A percentile compares a stretch with the other conserved stretches of the same genome.
Conservation (phyloP, 139 green algal species). For the Marvania coccoides region DNA sequence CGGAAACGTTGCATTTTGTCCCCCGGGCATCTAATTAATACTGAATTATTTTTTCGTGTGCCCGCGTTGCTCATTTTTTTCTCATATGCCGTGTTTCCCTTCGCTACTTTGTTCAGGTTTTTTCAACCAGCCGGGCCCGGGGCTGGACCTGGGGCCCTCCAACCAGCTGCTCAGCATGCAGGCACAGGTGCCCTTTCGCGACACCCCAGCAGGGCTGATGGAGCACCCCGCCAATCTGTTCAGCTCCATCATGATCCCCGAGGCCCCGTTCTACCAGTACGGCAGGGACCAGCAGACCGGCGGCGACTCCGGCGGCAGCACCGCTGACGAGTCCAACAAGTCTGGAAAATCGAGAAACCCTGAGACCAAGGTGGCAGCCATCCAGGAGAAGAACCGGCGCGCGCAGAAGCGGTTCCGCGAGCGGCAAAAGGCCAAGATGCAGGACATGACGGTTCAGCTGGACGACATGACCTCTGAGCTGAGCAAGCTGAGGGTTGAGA, state of each 20-base stretch:
- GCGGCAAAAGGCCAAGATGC: conserved; percentile 41
- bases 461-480: conserved; percentile 29
- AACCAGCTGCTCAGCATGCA: background rate
- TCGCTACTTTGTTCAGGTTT: background rate
- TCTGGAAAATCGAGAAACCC: background rate
- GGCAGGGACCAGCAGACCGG: background rate
- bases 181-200: background rate
- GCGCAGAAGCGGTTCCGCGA: conserved; percentile 43
- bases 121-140: background rate
- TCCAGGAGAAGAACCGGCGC: conserved; percentile 37
- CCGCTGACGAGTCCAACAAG: background rate
- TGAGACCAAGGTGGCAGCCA: background rate
- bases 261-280: background rate
- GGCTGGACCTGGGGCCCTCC: conserved; percentile 3
- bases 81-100: no score
- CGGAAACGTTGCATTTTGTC: no score
- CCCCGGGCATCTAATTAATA: no score
- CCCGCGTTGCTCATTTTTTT: no score
- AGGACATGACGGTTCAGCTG: conserved; percentile 38
- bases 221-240: conserved; percentile 20
- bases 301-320: conserved; percentile 15
- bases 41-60: no score
- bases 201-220: background rate
- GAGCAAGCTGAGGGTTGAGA: conserved; percentile 29
- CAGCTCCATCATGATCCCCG: conserved; percentile 18